phyloP scores from a whole-genome alignment of 805 yeast genomes.

The Kluyveromyces nonfermentans region DNA sequence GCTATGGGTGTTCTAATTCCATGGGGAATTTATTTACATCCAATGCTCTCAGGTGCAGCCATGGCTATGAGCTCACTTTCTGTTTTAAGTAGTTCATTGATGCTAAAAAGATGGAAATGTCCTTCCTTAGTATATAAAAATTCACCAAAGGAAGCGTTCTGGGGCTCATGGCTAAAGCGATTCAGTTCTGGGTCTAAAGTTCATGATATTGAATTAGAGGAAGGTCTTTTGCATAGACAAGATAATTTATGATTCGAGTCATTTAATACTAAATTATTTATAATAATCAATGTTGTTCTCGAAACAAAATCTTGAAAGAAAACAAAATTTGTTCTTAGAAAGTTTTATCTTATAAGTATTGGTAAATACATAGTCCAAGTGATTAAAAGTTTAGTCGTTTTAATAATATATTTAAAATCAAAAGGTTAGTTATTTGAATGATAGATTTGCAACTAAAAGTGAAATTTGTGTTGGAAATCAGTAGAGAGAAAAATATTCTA shows the following conservation, averaged over 20 bases:
- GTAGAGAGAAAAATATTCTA: no score
- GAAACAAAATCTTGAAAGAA: no score
- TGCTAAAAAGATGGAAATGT: slow-evolving; percentile 57
- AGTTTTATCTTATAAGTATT: no score
- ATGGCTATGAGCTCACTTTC: slow-evolving; percentile 92
- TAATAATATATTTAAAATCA: no score
- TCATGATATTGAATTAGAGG: slow-evolving; percentile 17
- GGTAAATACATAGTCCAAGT: no score
- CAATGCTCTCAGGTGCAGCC: slow-evolving; percentile 81
- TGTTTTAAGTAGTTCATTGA: slow-evolving; percentile 72
- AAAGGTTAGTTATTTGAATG: no score
- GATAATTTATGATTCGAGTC: background rate
- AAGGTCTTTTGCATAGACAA: slow-evolving; percentile 3
- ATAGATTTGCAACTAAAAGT: no score
- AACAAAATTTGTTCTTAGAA: no score
- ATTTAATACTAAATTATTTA: background rate
- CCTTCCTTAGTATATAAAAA: slow-evolving; percentile 7
- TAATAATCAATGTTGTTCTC: background rate
- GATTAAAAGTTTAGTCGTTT: no score
- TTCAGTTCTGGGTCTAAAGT: background rate
- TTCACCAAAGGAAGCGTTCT: slow-evolving; percentile 1
- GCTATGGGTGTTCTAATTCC: slow-evolving; percentile 91
- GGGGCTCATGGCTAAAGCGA: background rate
- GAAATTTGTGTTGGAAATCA: no score
- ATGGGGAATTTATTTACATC: slow-evolving; percentile 67